Base-by-base conservation (phyloP, 225 moss, liverwort and hornwort genomes). In the Physcomitrellopsis africana region DNA sequence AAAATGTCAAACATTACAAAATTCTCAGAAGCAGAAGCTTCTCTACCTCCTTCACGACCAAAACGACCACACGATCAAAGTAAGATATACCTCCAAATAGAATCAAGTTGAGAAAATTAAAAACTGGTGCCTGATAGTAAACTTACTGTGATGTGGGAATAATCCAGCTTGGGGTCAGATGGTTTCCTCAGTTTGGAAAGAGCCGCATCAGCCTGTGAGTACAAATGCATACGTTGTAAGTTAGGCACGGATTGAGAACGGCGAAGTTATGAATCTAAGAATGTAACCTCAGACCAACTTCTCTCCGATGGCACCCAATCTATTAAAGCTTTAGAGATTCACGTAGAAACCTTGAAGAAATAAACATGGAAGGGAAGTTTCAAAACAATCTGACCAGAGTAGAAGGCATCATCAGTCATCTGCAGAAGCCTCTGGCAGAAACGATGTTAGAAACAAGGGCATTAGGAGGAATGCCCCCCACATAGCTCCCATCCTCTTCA, bases 91-190 rank as follows among this genome's bases (percentile, higher is more conserved):
- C 29, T 54, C 56, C 54, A 49, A 59, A 70, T 15, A 43, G 10
- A 65, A 58, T 16, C 10, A 42, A 75, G 57, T 47, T 32, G 23
- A 54, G 13, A 69, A 51, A 26, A 14, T 46, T 19, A 15, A 77
- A 52, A 24, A 11, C 43, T 53, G 45, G 42, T 51, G 58, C 52
- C 27, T 32, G 46, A 60, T 60, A 54, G 67, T 16, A 29, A 63
- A 64, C 86, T 27, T 78, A 91, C 94, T 57, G 83, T 91, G 67
- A 89, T 89, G 63, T 89, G 77, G 68, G 94, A 95, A 68, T 95
- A 95, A 68, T 95, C 94, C 29, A 95, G 83, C 77, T 92, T 95
- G n/a, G 90, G 90, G 62, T 90, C 90, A 8, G 92, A 79, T 42
- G 89, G 72, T 56, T 83, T 84, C 26, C 92, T 86, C 81, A 95